Conservation (phyloP, 2,329 filamentous ascomycete genomes). For the Parafenestella ontariensis region DNA sequence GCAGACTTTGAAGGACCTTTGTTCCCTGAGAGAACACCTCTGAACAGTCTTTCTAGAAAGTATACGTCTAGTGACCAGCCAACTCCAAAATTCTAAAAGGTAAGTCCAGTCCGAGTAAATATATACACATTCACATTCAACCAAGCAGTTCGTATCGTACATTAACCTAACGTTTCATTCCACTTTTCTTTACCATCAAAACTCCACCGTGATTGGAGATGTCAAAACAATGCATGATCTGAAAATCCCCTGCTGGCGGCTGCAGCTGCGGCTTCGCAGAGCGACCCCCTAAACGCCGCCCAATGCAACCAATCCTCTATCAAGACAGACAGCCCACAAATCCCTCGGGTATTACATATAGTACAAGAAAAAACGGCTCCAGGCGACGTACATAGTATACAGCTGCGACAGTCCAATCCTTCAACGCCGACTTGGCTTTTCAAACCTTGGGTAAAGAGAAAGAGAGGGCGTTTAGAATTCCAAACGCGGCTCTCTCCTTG, state of each 20-base stretch:
- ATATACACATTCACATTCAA: too few relatives aligned
- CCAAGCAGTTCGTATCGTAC: too few relatives aligned
- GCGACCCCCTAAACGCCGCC: conserved; percentile 9
- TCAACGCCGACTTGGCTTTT: neutral
- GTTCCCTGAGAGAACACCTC: too few relatives aligned
- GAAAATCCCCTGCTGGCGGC: neutral
- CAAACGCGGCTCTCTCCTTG: conserved; percentile 18
- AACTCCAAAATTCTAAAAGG: too few relatives aligned
- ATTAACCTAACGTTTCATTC: neutral
- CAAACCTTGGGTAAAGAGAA: neutral
- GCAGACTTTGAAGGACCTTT: too few relatives aligned
- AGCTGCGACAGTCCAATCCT: neutral
- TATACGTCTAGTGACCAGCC: too few relatives aligned
- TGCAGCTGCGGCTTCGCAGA: too few relatives aligned
- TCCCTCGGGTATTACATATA: conserved; percentile 21
- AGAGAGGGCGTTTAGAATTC: conserved; percentile 5
- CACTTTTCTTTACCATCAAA: neutral
- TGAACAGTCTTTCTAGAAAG: too few relatives aligned
- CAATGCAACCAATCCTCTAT: conserved; percentile 14
- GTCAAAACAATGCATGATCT: neutral
- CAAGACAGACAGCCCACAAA: conserved; percentile 15
- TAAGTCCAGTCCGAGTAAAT: too few relatives aligned
- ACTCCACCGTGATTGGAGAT: conserved; percentile 10
- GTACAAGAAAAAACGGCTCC: conserved; percentile 16
- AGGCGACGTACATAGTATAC: neutral